These are phyloP conservation scores for Rhynchosporium secalis DNA, from an alignment of 2,329 filamentous ascomycete genomes.

Conservation along the genomic window DNA sequence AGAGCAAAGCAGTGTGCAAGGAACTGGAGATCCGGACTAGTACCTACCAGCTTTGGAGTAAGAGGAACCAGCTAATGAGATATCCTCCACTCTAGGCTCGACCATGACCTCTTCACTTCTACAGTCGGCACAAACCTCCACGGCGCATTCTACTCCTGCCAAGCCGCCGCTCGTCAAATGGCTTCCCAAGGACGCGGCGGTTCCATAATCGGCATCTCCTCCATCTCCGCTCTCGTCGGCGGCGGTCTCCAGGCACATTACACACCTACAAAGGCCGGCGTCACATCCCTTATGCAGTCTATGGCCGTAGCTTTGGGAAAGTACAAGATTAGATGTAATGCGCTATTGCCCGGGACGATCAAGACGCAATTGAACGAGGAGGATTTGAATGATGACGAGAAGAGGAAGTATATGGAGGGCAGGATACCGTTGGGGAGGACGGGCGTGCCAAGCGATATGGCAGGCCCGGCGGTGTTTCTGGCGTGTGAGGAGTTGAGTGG, in stretches of 20 bases:
- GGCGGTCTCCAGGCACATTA: conserved; percentile 81
- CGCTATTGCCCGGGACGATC: conserved; percentile 79
- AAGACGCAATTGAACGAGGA: conserved; percentile 82
- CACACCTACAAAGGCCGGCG: conserved; percentile 84
- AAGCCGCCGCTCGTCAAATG: conserved; percentile 85
- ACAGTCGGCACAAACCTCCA: conserved; percentile 81
- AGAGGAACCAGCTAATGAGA: conserved; percentile 4
- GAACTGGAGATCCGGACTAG: too few species aligned
- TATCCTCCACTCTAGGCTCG: conserved; percentile 49
- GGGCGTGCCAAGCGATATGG: conserved; percentile 72
- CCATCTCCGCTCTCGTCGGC: conserved; percentile 74
- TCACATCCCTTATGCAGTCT: conserved; percentile 80
- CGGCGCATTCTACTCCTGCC: conserved; percentile 84
- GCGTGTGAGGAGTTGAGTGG: conserved; percentile 75
- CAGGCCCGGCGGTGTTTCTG: conserved; percentile 82
- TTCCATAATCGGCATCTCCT: conserved; percentile 75
- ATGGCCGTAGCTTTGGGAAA: conserved; percentile 76
- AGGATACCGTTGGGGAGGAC: conserved; percentile 76
- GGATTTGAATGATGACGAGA: conserved; percentile 71
- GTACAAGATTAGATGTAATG: conserved; percentile 79
- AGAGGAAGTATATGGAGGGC: conserved; percentile 76
- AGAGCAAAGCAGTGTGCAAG: background rate
- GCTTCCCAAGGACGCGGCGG: conserved; percentile 66
- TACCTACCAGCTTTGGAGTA: background rate
- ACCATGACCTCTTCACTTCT: conserved; percentile 65